Evolutionary conservation across 2,329 filamentous ascomycete species (phyloP).

Genomic region (Capronia epimyces): DNA sequence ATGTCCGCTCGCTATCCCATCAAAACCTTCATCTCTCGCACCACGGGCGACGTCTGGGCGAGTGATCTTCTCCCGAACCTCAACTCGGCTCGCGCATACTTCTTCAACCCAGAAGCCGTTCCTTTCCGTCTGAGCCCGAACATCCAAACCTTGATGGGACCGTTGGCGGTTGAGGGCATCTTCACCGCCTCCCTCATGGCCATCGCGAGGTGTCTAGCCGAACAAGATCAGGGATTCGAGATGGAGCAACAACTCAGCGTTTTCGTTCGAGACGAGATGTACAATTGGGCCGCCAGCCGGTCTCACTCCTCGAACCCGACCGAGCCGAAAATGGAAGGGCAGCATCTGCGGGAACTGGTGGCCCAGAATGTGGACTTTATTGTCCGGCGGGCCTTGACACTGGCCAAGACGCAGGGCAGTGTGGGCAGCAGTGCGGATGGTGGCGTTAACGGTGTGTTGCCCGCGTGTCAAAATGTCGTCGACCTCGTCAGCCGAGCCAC

Average conservation of each 20-base stretch:
- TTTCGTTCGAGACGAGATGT: slow-evolving; percentile 96
- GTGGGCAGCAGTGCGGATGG: slow-evolving; percentile 8
- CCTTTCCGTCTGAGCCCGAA: slow-evolving; percentile 97
- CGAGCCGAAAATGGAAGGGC: slow-evolving; percentile 53
- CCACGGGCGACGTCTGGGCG: slow-evolving; percentile 90
- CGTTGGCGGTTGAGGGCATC: slow-evolving; percentile 90
- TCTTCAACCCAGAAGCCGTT: slow-evolving; percentile 91
- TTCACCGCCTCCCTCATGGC: slow-evolving; percentile 95
- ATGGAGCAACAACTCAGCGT: slow-evolving; percentile 92
- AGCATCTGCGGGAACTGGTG: slow-evolving; percentile 70
- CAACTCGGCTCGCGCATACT: slow-evolving; percentile 75
- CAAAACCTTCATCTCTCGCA: slow-evolving; percentile 86
- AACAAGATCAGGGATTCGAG: slow-evolving; percentile 64
- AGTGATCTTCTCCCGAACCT: slow-evolving; percentile 89
- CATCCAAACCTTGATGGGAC: slow-evolving; percentile 91
- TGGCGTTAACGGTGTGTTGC: slow-evolving; percentile 57
- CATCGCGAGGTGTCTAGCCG: slow-evolving; percentile 86
- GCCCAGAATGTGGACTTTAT: slow-evolving; percentile 84
- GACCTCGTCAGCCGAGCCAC: slow-evolving; percentile 89
- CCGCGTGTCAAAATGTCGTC: slow-evolving; percentile 94
- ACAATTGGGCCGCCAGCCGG: slow-evolving; percentile 81
- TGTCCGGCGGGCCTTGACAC: slow-evolving; percentile 78
- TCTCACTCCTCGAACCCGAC: slow-evolving; percentile 10
- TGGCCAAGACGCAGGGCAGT: slow-evolving; percentile 59
- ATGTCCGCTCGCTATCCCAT: slow-evolving; percentile 94